These are phyloP conservation scores for Suhomyces tanzawaensis DNA, from an alignment of 805 yeast species.

Conservation along the genomic window DNA sequence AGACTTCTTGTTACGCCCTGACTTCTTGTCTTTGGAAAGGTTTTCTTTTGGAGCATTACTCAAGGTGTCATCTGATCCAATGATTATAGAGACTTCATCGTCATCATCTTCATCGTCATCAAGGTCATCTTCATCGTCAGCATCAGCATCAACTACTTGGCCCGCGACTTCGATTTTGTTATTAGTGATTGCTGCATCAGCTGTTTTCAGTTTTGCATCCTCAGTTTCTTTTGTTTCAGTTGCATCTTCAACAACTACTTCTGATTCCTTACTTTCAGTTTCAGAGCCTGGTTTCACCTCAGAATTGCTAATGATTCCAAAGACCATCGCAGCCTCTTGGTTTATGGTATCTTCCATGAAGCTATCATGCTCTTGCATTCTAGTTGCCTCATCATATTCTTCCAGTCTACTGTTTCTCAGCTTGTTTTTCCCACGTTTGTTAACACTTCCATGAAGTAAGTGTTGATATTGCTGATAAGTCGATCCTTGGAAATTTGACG, in stretches of 20 bases:
- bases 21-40: not conserved
- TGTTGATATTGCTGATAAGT: slow-evolving; percentile 13
- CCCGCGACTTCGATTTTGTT: not conserved
- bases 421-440: slow-evolving; percentile 4
- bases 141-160: not conserved
- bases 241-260: not conserved
- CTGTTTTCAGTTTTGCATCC: slow-evolving; percentile 8
- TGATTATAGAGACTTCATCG: slow-evolving; percentile 39
- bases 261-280: not conserved
- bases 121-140: slow-evolving; percentile 16
- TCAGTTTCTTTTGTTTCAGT: slow-evolving; percentile 3
- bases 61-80: slow-evolving; percentile 32
- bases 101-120: slow-evolving; percentile 34
- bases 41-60: slow-evolving; percentile 18
- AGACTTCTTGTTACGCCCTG: not conserved
- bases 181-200: not conserved
- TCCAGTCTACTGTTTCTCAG: not conserved
- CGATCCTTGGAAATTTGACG: slow-evolving; percentile 22
- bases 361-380: slow-evolving; percentile 9
- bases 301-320: slow-evolving; percentile 37
- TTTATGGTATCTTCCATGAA: slow-evolving; percentile 23
- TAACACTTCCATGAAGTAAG: slow-evolving; percentile 11
- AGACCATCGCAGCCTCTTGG: slow-evolving; percentile 44
- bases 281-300: slow-evolving; percentile 1
- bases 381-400: slow-evolving; percentile 11